Evolutionary conservation across 2,329 filamentous ascomycete genomes (phyloP).

Genomic region (Exophiala oligosperma): DNA sequence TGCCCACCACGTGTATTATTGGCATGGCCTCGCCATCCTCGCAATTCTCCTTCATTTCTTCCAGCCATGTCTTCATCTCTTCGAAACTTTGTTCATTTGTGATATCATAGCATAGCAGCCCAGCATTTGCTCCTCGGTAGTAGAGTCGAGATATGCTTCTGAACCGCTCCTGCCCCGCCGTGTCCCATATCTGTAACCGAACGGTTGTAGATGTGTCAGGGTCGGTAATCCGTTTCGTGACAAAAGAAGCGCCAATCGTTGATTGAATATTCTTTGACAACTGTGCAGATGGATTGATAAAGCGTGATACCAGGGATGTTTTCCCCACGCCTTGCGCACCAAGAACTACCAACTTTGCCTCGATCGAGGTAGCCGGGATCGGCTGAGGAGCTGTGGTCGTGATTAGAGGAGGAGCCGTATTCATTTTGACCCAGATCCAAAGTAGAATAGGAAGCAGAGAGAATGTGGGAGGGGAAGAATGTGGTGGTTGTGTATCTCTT

Average conservation of each 20-base stretch:
- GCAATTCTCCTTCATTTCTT: conserved; percentile 78
- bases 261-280: conserved; percentile 44
- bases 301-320: conserved; percentile 53
- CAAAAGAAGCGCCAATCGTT: conserved; percentile 78
- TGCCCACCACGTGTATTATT: conserved; percentile 92
- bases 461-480: background rate
- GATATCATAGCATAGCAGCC: conserved; percentile 92
- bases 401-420: conserved; percentile 11
- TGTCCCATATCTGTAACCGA: conserved; percentile 95
- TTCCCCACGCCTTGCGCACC: conserved; percentile 55
- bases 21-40: conserved; percentile 44
- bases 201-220: conserved; percentile 82
- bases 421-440: conserved; percentile 11
- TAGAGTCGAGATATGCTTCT: conserved; percentile 92
- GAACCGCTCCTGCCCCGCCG: conserved; percentile 92
- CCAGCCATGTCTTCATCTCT: conserved; percentile 91
- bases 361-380: conserved; percentile 28
- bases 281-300: conserved; percentile 47
- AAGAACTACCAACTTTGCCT: conserved; percentile 55
- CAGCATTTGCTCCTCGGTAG: conserved; percentile 92
- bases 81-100: conserved; percentile 81
- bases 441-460: conserved; percentile 7
- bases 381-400: conserved; percentile 15
- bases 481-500: background rate
- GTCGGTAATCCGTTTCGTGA: conserved; percentile 78